Evolutionary conservation across 768 basidiomycete species (phyloP).

Genomic region (Hydnum rufescens): DNA sequence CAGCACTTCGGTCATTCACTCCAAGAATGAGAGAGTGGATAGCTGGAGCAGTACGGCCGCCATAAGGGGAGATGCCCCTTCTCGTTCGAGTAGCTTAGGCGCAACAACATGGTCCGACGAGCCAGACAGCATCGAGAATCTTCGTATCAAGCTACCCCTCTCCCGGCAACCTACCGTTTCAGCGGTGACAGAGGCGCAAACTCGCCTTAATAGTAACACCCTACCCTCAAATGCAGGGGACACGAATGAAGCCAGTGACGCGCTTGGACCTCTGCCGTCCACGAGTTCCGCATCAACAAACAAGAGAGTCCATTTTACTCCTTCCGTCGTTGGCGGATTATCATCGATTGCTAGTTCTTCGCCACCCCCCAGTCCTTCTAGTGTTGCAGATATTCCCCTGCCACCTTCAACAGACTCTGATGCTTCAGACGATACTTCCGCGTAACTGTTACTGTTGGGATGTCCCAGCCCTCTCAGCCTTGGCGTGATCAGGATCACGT

Average conservation of each 20-base stretch:
- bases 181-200: background rate
- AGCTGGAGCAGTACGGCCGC: slow-evolving; percentile 8
- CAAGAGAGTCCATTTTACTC: slow-evolving; percentile 34
- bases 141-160: background rate
- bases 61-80: slow-evolving; percentile 8
- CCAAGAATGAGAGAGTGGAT: slow-evolving; percentile 4
- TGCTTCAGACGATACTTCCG: slow-evolving; percentile 5
- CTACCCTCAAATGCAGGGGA: background rate
- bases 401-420: slow-evolving; percentile 7
- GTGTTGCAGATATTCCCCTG: background rate
- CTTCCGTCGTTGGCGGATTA: slow-evolving; percentile 23
- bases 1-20: too few relatives aligned
- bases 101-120: background rate
- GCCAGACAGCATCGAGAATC: background rate
- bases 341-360: slow-evolving; percentile 11
- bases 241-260: background rate
- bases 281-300: background rate
- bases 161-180: background rate
- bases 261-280: background rate
- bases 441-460: background rate
- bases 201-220: background rate
- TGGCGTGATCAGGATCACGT: background rate
- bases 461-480: background rate
- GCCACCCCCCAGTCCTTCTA: slow-evolving; percentile 5
- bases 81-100: background rate